Percentiles rank a stretch among this genome's conserved stretches.
These are phyloP conservation scores for Ampelocalamus luodianensis DNA, from an alignment of 176 grass and related monocot species.

Conservation along the genomic window DNA sequence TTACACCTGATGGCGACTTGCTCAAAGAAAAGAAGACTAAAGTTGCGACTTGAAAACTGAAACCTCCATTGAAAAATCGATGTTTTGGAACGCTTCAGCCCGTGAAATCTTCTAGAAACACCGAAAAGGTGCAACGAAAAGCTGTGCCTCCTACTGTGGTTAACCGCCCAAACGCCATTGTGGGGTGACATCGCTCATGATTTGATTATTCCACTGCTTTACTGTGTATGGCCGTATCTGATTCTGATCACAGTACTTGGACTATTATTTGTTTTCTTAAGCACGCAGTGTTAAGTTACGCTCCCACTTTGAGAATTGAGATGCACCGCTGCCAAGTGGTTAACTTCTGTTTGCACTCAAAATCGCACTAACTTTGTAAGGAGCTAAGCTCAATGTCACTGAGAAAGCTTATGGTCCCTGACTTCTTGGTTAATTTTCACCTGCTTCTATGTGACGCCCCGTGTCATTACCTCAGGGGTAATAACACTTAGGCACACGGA, in stretches of 20 bases:
- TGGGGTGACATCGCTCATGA: background rate
- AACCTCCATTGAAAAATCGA: background rate
- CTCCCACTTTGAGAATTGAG: background rate
- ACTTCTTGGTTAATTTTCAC: background rate
- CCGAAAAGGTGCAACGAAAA: conserved; percentile 32
- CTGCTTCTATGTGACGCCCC: too few species aligned
- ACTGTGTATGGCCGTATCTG: background rate
- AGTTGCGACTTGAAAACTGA: background rate
- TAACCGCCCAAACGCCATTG: conserved; percentile 17
- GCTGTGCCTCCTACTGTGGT: background rate
- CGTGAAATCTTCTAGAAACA: conserved; percentile 39
- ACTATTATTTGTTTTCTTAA: background rate
- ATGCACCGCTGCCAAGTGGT: background rate
- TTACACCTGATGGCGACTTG: conserved; percentile 20
- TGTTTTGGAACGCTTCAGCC: background rate
- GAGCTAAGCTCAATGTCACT: background rate
- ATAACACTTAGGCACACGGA: too few species aligned
- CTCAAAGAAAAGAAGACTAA: conserved; percentile 9
- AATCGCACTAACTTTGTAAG: background rate
- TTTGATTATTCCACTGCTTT: conserved; percentile 5
- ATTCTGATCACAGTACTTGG: background rate
- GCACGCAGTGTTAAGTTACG: background rate
- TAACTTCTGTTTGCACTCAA: background rate
- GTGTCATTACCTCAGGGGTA: too few species aligned
- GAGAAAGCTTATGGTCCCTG: background rate